Evolutionary conservation across 345 rosid species (phyloP).

Genomic region (Microcos paniculata): DNA sequence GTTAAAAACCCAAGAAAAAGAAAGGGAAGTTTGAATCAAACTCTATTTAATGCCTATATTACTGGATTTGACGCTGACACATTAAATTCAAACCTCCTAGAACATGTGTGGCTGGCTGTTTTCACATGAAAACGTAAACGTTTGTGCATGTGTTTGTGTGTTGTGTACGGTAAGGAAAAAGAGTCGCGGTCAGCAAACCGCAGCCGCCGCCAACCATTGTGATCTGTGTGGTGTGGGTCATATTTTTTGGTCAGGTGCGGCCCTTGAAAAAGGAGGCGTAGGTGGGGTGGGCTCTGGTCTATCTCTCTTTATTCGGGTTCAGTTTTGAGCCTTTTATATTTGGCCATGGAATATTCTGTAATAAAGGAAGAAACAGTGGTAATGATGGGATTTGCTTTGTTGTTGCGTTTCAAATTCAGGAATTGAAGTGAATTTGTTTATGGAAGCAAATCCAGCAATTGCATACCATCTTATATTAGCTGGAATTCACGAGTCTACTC

Average conservation of each 20-base stretch:
- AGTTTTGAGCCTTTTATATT: neutral
- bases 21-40: neutral
- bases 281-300: neutral
- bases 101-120: neutral
- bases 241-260: neutral
- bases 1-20: neutral
- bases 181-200: neutral
- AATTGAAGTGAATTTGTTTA: neutral
- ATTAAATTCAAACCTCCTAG: too few relatives aligned
- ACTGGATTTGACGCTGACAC: neutral
- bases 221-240: neutral
- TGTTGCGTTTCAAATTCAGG: too few relatives aligned
- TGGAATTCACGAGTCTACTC: neutral
- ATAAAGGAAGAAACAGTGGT: neutral
- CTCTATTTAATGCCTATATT: neutral
- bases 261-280: neutral
- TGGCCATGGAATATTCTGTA: neutral
- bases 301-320: neutral
- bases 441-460: neutral
- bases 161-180: neutral
- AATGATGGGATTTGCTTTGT: too few relatives aligned
- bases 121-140: neutral
- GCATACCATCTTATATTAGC: neutral
- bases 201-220: neutral
- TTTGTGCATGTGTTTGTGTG: neutral